A percentile compares a stretch with the other conserved stretches of the same genome.
Evolutionary conservation across 2,329 filamentous ascomycete genomes (phyloP).

Genomic region (Monosporascus sp.): DNA sequence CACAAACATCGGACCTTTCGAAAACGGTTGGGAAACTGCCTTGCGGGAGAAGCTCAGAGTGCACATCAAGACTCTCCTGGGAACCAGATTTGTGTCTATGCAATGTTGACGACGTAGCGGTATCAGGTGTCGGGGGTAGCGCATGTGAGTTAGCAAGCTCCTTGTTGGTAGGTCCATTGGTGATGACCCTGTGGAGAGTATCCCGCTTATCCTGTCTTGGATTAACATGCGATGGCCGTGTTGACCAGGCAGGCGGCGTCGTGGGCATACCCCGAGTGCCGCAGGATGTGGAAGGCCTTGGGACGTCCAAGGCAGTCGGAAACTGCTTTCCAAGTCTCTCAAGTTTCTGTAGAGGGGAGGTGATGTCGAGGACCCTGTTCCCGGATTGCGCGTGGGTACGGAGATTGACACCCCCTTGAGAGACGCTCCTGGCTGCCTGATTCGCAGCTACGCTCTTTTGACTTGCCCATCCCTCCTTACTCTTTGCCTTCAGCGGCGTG

Average conservation of each 20-base stretch:
- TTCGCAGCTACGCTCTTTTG: conserved; percentile 16
- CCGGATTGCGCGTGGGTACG: conserved; percentile 38
- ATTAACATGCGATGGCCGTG: conserved; percentile 13
- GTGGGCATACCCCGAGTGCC: conserved; percentile 13
- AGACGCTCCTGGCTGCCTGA: conserved; percentile 23
- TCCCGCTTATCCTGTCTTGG: conserved; percentile 43
- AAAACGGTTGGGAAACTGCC: conserved; percentile 18
- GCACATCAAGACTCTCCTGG: conserved; percentile 19
- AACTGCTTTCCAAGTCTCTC: conserved; percentile 36
- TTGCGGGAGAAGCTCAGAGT: conserved; percentile 4
- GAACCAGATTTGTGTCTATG: conserved; percentile 20
- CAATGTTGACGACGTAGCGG: conserved; percentile 51
- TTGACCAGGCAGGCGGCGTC: conserved; percentile 8
- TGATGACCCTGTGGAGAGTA: conserved; percentile 42
- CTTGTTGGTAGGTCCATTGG: conserved; percentile 35
- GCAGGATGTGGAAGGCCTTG: conserved; percentile 22
- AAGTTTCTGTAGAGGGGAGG: conserved; percentile 45
- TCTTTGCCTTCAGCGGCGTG: conserved; percentile 11
- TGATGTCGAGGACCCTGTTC: conserved; percentile 37
- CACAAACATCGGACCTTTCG: conserved; percentile 19
- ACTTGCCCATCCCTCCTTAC: conserved; percentile 11
- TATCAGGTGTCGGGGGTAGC: conserved; percentile 55
- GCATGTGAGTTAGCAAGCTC: conserved; percentile 36
- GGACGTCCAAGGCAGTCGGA: conserved; percentile 22
- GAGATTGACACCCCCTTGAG: conserved; percentile 24